Evolutionary conservation across 2,329 filamentous ascomycete species (phyloP), one percentile per base, ranked within the genome.

Genomic region (Chalaropsis thielavioides): DNA sequence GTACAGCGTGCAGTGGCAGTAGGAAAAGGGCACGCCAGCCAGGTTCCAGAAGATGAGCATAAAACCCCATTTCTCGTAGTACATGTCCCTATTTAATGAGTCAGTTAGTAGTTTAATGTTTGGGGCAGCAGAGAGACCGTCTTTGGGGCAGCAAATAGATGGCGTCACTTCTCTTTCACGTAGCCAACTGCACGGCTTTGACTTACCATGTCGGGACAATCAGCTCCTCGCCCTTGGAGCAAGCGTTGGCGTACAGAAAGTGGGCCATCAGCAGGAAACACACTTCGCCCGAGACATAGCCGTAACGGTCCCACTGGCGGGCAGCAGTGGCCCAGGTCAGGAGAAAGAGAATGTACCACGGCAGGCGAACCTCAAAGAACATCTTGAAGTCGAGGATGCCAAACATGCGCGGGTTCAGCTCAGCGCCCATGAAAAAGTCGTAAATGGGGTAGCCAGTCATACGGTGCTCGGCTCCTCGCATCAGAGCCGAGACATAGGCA

Each of bases 1-100:
- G 77, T 89, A 96, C 71, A 96, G 84, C 61, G 89, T 92, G 81
- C 89, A 94, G 79, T 96, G 91, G 78, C 90, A 95, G 81, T 96
- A 96, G 64, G 86, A 91, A 63, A 96, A 81, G 15, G 91, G 91
- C 31, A 96, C 91, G 69, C 91, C 91, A 59, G 91, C 90, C 73
- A 96, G 80, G 76, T 96, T 96, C 91, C 91, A 96, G 83, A 96
- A 96, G 75, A 95, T 95, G 69, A 96, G 83, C 91, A 96, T 96
- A 79, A 96, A 96, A 63, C 91, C 91, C 84, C 89, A 92, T 78
- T 96, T 96, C 80, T 96, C 91, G 71, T 90, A 92, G 79, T 95
- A 95, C 87, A 96, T 95, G 72, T 96, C 91, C 87, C 74, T 75
- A 43, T 10, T 15, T 11, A 10, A 35, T 4, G 61, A 68, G 61